Evolutionary conservation across 1,139 yeast species (phyloP).

Genomic region (Geotrichum candidum): DNA sequence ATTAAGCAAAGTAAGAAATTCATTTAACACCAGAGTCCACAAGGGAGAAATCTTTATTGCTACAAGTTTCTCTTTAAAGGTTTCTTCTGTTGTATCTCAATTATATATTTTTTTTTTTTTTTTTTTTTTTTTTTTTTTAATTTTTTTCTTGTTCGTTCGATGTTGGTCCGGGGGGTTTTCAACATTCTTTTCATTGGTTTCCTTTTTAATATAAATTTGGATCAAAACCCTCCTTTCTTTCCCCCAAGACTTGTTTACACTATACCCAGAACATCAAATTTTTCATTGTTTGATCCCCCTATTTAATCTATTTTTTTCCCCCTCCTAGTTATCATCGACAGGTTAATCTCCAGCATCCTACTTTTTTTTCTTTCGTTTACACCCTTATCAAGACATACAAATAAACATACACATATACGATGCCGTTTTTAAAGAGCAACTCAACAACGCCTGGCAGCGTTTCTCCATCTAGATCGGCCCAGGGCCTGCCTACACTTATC

Average conservation of each 20-base stretch:
- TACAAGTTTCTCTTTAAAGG: background rate
- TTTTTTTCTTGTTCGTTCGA: background rate
- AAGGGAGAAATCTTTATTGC: background rate
- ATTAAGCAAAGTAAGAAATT: background rate
- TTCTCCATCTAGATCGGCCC: background rate
- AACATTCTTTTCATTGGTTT: background rate
- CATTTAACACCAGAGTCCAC: background rate
- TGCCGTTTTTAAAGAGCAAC: background rate
- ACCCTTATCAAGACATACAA: background rate
- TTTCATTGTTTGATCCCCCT: background rate
- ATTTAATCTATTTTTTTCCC: background rate
- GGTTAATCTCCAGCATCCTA: background rate
- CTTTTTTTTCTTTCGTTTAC: background rate
- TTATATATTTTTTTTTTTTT: background rate
- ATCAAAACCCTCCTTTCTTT: background rate
- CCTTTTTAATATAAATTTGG: background rate
- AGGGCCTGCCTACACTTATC: conserved; percentile 1
- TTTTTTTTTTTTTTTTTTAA: background rate
- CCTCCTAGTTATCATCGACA: background rate
- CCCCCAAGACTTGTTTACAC: background rate
- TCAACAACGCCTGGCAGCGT: background rate
- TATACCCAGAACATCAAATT: background rate
- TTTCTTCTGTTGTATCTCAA: too few relatives aligned
- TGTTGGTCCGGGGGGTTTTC: background rate
- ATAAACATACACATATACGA: background rate